These are phyloP conservation scores for Suillus americanus DNA, from an alignment of 768 basidiomycete species.

Conservation along the genomic window DNA sequence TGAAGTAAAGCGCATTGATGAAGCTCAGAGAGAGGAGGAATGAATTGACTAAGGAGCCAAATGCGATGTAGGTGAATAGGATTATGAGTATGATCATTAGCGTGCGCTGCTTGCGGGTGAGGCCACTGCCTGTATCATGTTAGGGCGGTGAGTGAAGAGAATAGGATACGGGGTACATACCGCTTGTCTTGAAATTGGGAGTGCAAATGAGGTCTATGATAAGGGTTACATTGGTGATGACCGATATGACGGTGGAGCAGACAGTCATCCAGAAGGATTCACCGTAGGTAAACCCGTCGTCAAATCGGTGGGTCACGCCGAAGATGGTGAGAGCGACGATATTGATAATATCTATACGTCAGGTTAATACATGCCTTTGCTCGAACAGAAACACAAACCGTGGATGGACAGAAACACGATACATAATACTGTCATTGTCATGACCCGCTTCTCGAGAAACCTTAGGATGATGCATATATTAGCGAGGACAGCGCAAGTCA, in stretches of 20 bases:
- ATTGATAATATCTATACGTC: constrained; percentile 63
- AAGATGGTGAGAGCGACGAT: constrained; percentile 58
- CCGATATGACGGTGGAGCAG: constrained; percentile 68
- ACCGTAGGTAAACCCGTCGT: constrained; percentile 70
- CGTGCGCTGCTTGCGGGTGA: constrained; percentile 77
- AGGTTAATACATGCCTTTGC: background rate
- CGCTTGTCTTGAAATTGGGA: constrained; percentile 57
- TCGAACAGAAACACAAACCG: constrained; percentile 42
- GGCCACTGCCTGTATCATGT: constrained; percentile 60
- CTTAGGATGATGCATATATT: constrained; percentile 66
- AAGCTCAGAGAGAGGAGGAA: constrained; percentile 54
- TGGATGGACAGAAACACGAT: constrained; percentile 68
- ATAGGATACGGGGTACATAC: constrained; percentile 33
- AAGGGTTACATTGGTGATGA: constrained; percentile 66
- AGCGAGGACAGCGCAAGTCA: constrained; percentile 66
- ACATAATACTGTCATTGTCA: constrained; percentile 59
- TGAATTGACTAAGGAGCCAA: constrained; percentile 65
- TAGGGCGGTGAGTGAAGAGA: constrained; percentile 2
- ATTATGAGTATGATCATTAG: constrained; percentile 79
- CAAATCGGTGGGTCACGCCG: constrained; percentile 56
- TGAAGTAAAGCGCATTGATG: constrained; percentile 77
- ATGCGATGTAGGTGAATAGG: constrained; percentile 67
- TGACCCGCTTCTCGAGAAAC: constrained; percentile 70
- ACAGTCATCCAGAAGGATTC: constrained; percentile 77
- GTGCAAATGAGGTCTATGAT: constrained; percentile 60